Conservation (phyloP, 2,329 filamentous ascomycete genomes). For the Pezicula neosporulosa region DNA sequence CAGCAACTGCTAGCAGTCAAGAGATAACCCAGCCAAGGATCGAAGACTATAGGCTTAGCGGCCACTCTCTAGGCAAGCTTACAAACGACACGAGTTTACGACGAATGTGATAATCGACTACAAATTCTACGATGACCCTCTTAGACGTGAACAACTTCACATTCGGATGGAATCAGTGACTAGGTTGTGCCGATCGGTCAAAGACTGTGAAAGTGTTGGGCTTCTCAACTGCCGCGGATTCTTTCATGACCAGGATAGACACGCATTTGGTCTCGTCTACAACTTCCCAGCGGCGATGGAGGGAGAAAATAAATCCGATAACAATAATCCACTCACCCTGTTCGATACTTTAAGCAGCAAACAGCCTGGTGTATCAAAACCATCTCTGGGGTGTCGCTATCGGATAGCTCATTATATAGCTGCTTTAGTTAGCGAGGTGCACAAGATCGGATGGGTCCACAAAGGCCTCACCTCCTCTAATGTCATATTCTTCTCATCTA, state of each 20-base stretch:
- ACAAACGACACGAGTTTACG: no score
- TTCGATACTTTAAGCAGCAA: neutral
- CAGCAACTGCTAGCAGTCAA: no score
- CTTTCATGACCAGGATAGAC: neutral
- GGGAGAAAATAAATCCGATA: neutral
- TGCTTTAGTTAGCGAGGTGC: neutral
- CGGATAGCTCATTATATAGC: neutral
- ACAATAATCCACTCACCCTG: neutral
- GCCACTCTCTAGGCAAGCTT: no score
- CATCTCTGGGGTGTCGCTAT: neutral
- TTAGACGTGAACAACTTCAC: neutral
- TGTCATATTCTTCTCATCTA: neutral
- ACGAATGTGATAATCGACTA: no score
- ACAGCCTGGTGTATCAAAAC: neutral
- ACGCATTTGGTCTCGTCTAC: neutral
- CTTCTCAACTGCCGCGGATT: neutral
- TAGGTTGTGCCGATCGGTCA: neutral
- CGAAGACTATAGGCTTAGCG: no score
- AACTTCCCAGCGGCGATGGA: neutral
- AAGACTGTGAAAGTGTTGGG: neutral
- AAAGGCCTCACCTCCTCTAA: neutral
- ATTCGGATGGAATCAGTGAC: neutral
- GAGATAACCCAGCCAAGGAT: no score
- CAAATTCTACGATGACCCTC: no score
- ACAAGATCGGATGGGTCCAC: neutral